Percentiles rank a stretch among this genome's conserved stretches.
Conservation (phyloP, 1,284 basidiomycete species). For the Boletus calvinii region DNA sequence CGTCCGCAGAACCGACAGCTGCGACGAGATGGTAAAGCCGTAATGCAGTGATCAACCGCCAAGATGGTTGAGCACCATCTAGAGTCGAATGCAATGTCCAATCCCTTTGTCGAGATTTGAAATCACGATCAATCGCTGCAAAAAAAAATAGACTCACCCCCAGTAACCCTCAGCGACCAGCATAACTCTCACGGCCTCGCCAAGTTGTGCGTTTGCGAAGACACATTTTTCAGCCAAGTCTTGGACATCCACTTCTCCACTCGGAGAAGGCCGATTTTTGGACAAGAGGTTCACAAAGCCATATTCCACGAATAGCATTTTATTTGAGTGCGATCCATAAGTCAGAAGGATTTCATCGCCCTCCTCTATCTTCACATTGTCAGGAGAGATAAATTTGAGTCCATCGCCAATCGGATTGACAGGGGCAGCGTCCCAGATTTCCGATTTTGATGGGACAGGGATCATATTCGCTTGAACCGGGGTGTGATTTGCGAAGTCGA, state of each 20-base stretch:
- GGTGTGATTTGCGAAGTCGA: slow-evolving; percentile 85
- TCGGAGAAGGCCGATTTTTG: slow-evolving; percentile 28
- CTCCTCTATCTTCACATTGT: slow-evolving; percentile 37
- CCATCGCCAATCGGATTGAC: slow-evolving; percentile 40
- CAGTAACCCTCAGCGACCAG: slow-evolving; percentile 69
- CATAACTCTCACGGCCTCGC: slow-evolving; percentile 46
- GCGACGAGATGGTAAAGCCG: slow-evolving; percentile 55
- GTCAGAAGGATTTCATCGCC: slow-evolving; percentile 70
- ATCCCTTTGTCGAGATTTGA: slow-evolving; percentile 40
- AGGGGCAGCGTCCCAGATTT: slow-evolving; percentile 39
- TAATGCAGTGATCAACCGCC: slow-evolving; percentile 68
- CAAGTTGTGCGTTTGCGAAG: slow-evolving; percentile 36
- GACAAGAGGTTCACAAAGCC: slow-evolving; percentile 62
- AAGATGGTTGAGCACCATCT: slow-evolving; percentile 69
- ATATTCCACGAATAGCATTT: slow-evolving; percentile 78
- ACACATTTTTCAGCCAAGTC: slow-evolving; percentile 54
- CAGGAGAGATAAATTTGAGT: slow-evolving; percentile 56
- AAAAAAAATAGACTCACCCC: slow-evolving; percentile 52
- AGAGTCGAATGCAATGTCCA: slow-evolving; percentile 70
- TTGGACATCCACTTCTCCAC: slow-evolving; percentile 64
- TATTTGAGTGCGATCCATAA: slow-evolving; percentile 77
- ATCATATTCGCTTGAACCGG: slow-evolving; percentile 40
- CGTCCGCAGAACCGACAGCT: slow-evolving; percentile 26
- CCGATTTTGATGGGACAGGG: slow-evolving; percentile 41
- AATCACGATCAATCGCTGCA: not conserved